Evolutionary conservation across 202 grass and related monocot genomes (phyloP).

Genomic region (Saccharum hybrid): DNA sequence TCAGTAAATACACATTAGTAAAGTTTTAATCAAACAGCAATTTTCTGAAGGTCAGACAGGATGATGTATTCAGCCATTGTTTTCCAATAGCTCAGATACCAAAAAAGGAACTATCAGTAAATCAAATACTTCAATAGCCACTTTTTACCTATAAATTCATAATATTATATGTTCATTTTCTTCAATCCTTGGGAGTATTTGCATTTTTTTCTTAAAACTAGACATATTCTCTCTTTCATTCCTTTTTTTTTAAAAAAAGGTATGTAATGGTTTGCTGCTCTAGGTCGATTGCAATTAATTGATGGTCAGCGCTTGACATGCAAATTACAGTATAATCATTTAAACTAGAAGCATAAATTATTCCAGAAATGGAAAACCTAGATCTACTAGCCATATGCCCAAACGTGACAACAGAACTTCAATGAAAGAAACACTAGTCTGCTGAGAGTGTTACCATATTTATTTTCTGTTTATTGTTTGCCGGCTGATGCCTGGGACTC

Average conservation of each 20-base stretch:
- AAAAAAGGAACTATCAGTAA: no score
- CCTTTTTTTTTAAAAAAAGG: background rate
- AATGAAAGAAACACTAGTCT: background rate
- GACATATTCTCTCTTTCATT: background rate
- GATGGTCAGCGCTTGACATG: background rate
- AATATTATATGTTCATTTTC: background rate
- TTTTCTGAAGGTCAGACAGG: conserved; percentile 1
- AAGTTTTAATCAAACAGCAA: background rate
- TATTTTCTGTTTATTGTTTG: no score
- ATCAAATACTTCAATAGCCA: background rate
- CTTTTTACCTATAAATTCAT: background rate
- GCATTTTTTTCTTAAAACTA: no score
- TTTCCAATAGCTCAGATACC: background rate
- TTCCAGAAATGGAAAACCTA: background rate
- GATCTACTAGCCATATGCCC: background rate
- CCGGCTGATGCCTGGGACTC: no score
- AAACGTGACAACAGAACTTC: background rate
- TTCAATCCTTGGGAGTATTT: background rate
- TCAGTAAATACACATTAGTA: background rate
- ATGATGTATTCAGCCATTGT: background rate
- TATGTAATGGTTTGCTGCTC: background rate
- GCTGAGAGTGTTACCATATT: background rate
- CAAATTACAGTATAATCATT: background rate
- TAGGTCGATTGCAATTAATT: background rate
- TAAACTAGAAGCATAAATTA: conserved; percentile 6